A percentile compares a stretch with the other conserved stretches of the same genome.
These are phyloP conservation scores for Penicillium manginii DNA, from an alignment of 495 filamentous ascomycete genomes.

Conservation along the genomic window DNA sequence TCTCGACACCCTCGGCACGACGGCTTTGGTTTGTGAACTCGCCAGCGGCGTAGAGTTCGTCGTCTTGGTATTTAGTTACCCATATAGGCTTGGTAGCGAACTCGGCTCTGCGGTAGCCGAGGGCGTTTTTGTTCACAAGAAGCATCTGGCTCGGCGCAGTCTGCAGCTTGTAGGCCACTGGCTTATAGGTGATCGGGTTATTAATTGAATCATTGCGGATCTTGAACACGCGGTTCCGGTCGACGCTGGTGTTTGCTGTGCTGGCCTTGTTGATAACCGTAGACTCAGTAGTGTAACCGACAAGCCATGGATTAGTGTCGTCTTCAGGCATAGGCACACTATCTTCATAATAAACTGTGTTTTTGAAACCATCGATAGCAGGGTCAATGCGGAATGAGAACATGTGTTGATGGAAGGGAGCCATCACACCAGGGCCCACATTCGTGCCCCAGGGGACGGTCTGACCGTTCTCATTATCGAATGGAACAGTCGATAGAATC, in stretches of 20 bases:
- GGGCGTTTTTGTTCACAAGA: slow-evolving; percentile 67
- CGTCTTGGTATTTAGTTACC: slow-evolving; percentile 76
- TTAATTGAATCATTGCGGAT: slow-evolving; percentile 69
- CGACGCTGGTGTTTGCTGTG: slow-evolving; percentile 64
- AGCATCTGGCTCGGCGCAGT: slow-evolving; percentile 79
- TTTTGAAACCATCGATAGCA: slow-evolving; percentile 73
- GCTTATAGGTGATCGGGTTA: slow-evolving; percentile 75
- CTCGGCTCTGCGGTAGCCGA: slow-evolving; percentile 75
- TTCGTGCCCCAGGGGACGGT: slow-evolving; percentile 80
- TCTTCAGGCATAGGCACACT: slow-evolving; percentile 72
- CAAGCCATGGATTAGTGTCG: slow-evolving; percentile 77
- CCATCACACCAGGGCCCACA: slow-evolving; percentile 84
- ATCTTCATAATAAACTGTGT: slow-evolving; percentile 73
- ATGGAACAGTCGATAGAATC: slow-evolving; percentile 81
- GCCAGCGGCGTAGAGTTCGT: slow-evolving; percentile 80
- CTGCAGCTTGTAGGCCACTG: slow-evolving; percentile 79
- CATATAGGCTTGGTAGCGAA: slow-evolving; percentile 84
- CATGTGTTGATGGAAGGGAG: slow-evolving; percentile 83
- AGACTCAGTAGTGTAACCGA: slow-evolving; percentile 71
- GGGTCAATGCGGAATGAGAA: slow-evolving; percentile 89
- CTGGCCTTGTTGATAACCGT: slow-evolving; percentile 63
- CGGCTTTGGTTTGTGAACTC: slow-evolving; percentile 86
- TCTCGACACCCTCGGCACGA: slow-evolving; percentile 60
- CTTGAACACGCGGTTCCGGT: slow-evolving; percentile 74
- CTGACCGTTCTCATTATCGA: slow-evolving; percentile 59